These are phyloP conservation scores for Collybiopsis luxurians DNA, from an alignment of 768 basidiomycete species.

Conservation along the genomic window DNA sequence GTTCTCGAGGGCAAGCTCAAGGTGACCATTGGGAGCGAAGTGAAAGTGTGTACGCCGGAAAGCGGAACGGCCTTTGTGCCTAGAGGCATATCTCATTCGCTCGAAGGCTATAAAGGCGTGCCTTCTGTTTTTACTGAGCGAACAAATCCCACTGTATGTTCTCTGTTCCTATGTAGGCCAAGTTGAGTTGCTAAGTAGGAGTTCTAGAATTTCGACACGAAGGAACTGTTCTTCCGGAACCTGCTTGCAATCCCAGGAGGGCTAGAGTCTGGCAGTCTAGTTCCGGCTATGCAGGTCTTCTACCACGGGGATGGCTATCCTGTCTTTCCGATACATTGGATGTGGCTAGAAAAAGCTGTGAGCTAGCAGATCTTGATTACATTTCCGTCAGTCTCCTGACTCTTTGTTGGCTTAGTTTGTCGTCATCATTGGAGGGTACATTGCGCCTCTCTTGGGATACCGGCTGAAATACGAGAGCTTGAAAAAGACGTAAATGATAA, in stretches of 20 bases:
- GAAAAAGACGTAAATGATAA: not conserved
- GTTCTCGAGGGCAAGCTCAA: slow-evolving; percentile 27
- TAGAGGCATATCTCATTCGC: slow-evolving; percentile 24
- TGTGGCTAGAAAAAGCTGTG: slow-evolving; percentile 4
- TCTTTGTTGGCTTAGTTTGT: too few species aligned
- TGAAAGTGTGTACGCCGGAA: slow-evolving; percentile 22
- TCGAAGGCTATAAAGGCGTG: slow-evolving; percentile 22
- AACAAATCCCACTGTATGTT: not conserved
- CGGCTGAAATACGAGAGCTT: not conserved
- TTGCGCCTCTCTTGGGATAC: slow-evolving; percentile 1
- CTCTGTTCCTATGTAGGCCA: too few species aligned
- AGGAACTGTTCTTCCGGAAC: slow-evolving; percentile 4
- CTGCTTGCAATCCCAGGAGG: not conserved
- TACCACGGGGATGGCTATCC: slow-evolving; percentile 2
- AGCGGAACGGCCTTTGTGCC: slow-evolving; percentile 29
- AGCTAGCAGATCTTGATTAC: not conserved
- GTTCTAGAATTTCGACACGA: not conserved
- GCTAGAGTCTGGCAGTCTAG: not conserved
- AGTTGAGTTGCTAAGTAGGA: not conserved
- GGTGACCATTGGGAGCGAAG: slow-evolving; percentile 20
- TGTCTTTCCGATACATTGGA: not conserved
- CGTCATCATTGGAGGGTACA: not conserved
- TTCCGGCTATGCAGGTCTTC: slow-evolving; percentile 7
- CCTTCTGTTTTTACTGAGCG: slow-evolving; percentile 16
- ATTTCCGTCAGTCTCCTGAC: not conserved